Evolutionary conservation across 2,329 filamentous ascomycete species (phyloP), one percentile per base, ranked within the genome.

Genomic region (Phyllosticta citriasiana): DNA sequence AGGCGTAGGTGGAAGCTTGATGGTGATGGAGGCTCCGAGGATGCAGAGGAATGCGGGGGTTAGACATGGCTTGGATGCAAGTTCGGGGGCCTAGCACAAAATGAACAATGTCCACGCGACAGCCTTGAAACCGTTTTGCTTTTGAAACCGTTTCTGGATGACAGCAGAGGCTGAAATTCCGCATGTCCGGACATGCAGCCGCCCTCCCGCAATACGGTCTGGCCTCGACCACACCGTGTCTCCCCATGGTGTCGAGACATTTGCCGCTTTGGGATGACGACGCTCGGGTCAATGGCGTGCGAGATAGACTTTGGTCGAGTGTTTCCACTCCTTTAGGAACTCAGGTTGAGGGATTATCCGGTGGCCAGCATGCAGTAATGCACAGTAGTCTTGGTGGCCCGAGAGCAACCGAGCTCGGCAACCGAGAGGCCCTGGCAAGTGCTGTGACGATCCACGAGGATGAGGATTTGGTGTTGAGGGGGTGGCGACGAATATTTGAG

Each of bases 1-100:
- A 66, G 63, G 59, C 50, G 25, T 62, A 58, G 53, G 14, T 25
- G n/a, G 6, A 25, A 5, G 27, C 6, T 6, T 30, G 27, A 8
- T 7, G 3, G 27, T 30, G 4, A 7, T 6, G 35, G 22, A 14
- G 35, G 24, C 5, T 14, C 35, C n/a, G 14, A 27, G 30, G 27
- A 24, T 27, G 27, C 22, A 40, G 16, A 52, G 4, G 14, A 47
- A 40, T 47, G 40, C 16, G 40, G 40, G 40, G 40, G 14, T 40
- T n/a, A n/a, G 40, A 47, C 27, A 30, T 47, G 40, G 40, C 40
- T 16, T 47, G 40, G 40, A n/a, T 40, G 10, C 8, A 16, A 4
- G 12, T 16, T 16, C 12, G 35, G 35, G 35, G 40, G 40, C 40
- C 40, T 47, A 47, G 40, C 5, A 40, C 40, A 47, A n/a, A n/a